These are phyloP conservation scores for Crotalaria pallida DNA, from an alignment of 306 rosid species.

Conservation along the genomic window DNA sequence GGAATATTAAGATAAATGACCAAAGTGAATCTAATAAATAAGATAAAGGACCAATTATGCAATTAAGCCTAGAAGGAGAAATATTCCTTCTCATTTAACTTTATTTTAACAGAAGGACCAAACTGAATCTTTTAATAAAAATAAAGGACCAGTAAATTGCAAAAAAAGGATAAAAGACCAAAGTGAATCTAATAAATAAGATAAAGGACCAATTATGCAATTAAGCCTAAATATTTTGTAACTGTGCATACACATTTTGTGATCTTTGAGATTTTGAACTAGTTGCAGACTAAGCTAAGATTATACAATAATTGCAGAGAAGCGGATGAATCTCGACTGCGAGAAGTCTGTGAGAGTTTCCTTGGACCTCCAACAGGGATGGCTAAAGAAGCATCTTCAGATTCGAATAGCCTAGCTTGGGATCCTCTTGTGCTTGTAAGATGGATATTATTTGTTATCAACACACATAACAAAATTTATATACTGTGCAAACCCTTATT, in stretches of 20 bases:
- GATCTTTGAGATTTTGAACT: slow-evolving; percentile 5
- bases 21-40: no score
- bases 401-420: slow-evolving; percentile 66
- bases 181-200: no score
- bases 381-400: slow-evolving; percentile 53
- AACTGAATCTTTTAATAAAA: no score
- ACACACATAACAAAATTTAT: background rate
- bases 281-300: slow-evolving; percentile 16
- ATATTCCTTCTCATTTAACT: no score
- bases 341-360: slow-evolving; percentile 93
- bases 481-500: background rate
- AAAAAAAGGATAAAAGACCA: no score
- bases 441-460: background rate
- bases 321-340: slow-evolving; percentile 91
- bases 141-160: no score
- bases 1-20: no score
- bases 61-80: no score
- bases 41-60: no score
- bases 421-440: slow-evolving; percentile 93
- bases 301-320: slow-evolving; percentile 59
- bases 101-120: no score
- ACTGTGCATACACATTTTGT: background rate
- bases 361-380: slow-evolving; percentile 99
- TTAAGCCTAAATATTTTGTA: background rate
- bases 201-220: no score